These are phyloP conservation scores for Vaccinium vitisidaea DNA, from an alignment of 148 eudicot genomes.

Conservation along the genomic window DNA sequence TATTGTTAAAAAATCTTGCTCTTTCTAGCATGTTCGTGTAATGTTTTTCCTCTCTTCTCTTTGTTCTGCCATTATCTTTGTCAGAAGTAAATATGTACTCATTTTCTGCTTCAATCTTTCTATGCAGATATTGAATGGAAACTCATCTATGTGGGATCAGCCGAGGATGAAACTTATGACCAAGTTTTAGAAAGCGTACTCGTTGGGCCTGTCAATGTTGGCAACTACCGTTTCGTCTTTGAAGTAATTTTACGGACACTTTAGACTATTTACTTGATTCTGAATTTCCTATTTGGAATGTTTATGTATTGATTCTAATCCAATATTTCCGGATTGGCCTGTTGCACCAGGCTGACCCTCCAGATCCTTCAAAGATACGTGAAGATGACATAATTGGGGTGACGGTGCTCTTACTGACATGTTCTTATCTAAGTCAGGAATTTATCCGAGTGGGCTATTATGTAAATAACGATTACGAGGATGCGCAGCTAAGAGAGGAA, in stretches of 20 bases:
- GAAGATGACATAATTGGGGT: constrained; percentile 92
- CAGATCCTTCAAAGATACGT: constrained; percentile 84
- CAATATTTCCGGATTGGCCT: not conserved
- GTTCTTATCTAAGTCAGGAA: constrained; percentile 88
- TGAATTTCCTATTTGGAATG: not conserved
- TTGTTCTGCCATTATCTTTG: not conserved
- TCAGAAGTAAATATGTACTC: not conserved
- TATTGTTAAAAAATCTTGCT: not conserved
- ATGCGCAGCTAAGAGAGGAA: constrained; percentile 74
- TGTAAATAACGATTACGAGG: constrained; percentile 88
- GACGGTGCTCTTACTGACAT: constrained; percentile 75
- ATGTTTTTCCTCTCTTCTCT: not conserved
- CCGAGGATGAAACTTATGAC: constrained; percentile 95
- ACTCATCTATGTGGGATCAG: constrained; percentile 90
- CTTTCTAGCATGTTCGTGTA: not conserved
- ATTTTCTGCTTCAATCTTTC: not conserved
- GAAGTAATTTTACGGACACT: constrained; percentile 42
- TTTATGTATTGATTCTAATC: not conserved
- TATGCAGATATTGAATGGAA: constrained; percentile 90
- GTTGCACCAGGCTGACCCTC: constrained; percentile 74
- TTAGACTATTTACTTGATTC: not conserved
- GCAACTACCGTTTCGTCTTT: constrained; percentile 88
- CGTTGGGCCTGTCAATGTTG: constrained; percentile 92
- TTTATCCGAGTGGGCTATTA: constrained; percentile 88
- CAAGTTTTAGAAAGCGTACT: constrained; percentile 93